Evolutionary conservation across 352 stramenopile species (phyloP).

Genomic region (Pythium guiyangense): DNA sequence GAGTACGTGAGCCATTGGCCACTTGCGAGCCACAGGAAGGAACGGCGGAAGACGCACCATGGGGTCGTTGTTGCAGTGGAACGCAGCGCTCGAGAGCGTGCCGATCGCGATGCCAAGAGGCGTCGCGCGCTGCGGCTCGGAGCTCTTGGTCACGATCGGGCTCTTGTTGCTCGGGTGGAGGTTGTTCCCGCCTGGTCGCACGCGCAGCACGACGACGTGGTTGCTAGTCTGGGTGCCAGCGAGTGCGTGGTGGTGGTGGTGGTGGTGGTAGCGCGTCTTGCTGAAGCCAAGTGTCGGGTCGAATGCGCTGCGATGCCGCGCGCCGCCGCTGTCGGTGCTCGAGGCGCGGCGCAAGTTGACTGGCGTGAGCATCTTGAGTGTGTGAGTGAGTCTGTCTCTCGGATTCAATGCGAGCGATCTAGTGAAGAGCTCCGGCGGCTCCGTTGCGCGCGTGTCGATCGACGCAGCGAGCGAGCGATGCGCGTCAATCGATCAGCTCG

Average conservation of each 20-base stretch:
- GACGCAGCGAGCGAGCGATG: neutral
- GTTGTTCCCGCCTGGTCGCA: conserved; percentile 10
- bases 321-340: neutral
- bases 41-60: conserved; percentile 3
- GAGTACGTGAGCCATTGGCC: neutral
- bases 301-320: neutral
- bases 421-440: neutral
- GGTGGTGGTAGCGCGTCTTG: conserved; percentile 5
- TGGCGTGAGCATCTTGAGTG: neutral
- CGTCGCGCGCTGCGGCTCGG: neutral
- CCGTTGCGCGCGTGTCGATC: neutral
- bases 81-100: conserved; percentile 13
- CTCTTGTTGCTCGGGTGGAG: conserved; percentile 3
- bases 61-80: conserved; percentile 19
- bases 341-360: neutral
- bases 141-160: conserved; percentile 1
- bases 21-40: neutral
- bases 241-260: conserved; percentile 2
- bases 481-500: too few relatives aligned
- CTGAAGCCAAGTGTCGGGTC: neutral
- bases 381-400: neutral
- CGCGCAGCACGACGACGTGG: conserved; percentile 7
- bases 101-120: conserved; percentile 22
- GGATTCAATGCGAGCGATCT: neutral
- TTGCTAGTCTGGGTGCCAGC: neutral